Evolutionary conservation across 2,329 filamentous ascomycete genomes (phyloP).

Genomic region (Alternaria solani): DNA sequence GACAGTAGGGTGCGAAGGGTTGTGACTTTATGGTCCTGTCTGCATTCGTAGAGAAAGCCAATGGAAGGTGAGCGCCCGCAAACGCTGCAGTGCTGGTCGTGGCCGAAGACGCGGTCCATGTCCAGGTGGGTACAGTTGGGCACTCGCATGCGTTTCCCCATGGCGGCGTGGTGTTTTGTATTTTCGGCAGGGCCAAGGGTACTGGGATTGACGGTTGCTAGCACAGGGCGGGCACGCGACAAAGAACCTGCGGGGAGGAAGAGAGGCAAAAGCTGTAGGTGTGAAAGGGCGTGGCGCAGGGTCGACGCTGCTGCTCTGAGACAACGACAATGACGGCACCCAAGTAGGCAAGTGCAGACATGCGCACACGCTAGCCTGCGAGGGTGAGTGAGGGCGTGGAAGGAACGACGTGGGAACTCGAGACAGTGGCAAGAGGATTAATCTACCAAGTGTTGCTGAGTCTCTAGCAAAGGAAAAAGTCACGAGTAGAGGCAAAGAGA

Average conservation of each 20-base stretch:
- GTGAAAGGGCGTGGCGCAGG: background rate
- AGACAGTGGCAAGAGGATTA: background rate
- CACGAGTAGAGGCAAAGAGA: background rate
- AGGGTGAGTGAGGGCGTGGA: conserved; percentile 6
- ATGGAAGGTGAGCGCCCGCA: conserved; percentile 66
- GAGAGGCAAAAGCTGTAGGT: conserved; percentile 7
- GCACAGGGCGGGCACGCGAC: background rate
- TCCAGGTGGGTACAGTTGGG: conserved; percentile 71
- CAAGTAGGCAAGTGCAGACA: conserved; percentile 4
- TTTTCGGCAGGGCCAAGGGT: conserved; percentile 18
- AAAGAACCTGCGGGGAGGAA: background rate
- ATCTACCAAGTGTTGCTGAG: background rate
- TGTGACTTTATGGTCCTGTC: conserved; percentile 61
- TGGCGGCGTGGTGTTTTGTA: conserved; percentile 26
- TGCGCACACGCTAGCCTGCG: background rate
- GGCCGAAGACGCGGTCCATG: conserved; percentile 71
- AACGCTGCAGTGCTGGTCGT: conserved; percentile 60
- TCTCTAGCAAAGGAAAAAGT: background rate
- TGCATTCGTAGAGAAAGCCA: conserved; percentile 79
- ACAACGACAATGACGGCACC: background rate
- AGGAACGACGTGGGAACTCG: conserved; percentile 11
- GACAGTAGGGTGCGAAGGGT: conserved; percentile 17
- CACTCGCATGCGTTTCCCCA: conserved; percentile 29
- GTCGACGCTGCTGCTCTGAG: conserved; percentile 1
- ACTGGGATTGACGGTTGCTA: background rate